Conservation (phyloP, 306 rosid genomes). For the Fragaria iinumae region DNA sequence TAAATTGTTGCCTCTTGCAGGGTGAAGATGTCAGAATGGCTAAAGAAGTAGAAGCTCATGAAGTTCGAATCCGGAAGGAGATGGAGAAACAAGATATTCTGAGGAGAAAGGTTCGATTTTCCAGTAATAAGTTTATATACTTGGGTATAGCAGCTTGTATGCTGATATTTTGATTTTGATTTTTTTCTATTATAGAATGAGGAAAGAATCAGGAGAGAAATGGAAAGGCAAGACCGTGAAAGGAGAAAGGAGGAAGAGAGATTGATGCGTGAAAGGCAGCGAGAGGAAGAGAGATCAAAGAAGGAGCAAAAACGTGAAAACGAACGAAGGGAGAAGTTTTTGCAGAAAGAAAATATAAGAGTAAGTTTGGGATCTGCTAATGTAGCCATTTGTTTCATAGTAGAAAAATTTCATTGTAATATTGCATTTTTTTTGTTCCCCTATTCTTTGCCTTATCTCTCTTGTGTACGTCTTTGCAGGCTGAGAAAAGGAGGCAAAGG, state of each 20-base stretch:
- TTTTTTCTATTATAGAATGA: constrained; percentile 50
- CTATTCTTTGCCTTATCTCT: constrained; percentile 17
- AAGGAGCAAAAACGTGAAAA: constrained; percentile 88
- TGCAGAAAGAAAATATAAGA: constrained; percentile 71
- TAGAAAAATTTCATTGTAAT: constrained; percentile 20
- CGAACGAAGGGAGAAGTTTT: constrained; percentile 85
- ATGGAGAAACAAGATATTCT: constrained; percentile 92
- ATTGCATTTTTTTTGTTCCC: constrained; percentile 4
- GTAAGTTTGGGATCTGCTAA: constrained; percentile 44
- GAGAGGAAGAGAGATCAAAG: constrained; percentile 83
- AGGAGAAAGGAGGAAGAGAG: constrained; percentile 96
- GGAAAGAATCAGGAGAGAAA: constrained; percentile 81
- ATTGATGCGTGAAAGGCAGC: constrained; percentile 82
- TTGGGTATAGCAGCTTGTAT: not conserved
- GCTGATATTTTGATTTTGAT: constrained; percentile 20
- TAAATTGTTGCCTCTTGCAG: constrained; percentile 42
- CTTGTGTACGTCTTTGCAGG: constrained; percentile 41
- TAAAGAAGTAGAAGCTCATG: constrained; percentile 82
- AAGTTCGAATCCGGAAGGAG: constrained; percentile 79
- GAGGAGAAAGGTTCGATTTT: constrained; percentile 69
- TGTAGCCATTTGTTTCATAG: constrained; percentile 15
- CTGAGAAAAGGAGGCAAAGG: constrained; percentile 81
- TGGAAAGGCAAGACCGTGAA: constrained; percentile 91
- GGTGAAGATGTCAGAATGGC: constrained; percentile 65
- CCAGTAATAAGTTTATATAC: not conserved